Evolutionary conservation across 139 green algal species (phyloP), one percentile per base, ranked within the genome.

Genomic region (Micromonas pusilla): DNA sequence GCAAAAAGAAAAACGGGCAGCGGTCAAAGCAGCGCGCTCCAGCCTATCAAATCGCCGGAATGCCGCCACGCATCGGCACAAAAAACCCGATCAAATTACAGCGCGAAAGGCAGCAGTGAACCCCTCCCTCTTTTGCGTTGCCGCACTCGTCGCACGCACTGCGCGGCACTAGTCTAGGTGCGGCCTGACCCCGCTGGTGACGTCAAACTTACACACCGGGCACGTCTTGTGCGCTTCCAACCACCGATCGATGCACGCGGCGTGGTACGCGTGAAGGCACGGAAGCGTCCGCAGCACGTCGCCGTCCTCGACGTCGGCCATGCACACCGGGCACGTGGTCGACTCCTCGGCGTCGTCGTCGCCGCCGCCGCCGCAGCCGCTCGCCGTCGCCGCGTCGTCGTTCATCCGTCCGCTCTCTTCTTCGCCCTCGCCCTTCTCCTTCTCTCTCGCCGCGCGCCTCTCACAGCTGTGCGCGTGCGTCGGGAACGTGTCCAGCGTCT

Each of bases 211-310:
- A 28, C 76, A 81, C 3, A 78, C 31, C 60, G 76, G 76, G 31
- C 76, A 81, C 20, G 52, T 64, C 20, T 13, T 33, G 26, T 30
- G 28, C 5, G 28, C 16, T 23, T 32, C 31, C 20, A 81, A 63
- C 76, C 76, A 81, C 38, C 19, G n/a, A 66, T 81, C 76, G 33
- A 81, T 81, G 60, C 76, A 81, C 32, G 70, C 64, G 3, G 65
- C n/a, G 30, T 81, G 76, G 32, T 76, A 81, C 2, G 70, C 30
- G 63, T 81, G 76, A 20, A 63, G 28, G 64, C 76, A 81, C 53
- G 64, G 3, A 0, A 81, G 65, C 30, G 23, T 67, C 33, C 66
- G 67, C 39, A 78, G 20, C 1, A 52, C 26, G 23, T 81, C 76
- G 20, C 76, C 76, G 66, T 78, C 53, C 36, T 81, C 66, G 23